Conservation (phyloP, 1,139 yeast genomes). For the Blastobotrys ciferrii region DNA sequence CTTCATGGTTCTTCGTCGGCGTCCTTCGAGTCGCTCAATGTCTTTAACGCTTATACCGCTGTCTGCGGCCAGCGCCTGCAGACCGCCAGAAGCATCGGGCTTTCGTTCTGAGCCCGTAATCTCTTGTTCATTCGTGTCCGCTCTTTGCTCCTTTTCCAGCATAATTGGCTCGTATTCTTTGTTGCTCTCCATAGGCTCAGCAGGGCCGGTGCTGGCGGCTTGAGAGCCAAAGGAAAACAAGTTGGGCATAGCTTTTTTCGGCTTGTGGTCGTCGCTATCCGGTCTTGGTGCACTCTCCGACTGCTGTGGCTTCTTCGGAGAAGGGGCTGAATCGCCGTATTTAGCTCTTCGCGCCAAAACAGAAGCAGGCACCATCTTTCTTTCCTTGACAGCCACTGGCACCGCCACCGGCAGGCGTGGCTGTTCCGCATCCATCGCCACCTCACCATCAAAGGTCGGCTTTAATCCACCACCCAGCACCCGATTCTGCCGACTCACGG, state of each 20-base stretch:
- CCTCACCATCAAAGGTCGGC: constrained; percentile 29
- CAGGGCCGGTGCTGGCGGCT: constrained; percentile 9
- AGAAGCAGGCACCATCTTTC: constrained; percentile 28
- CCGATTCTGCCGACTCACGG: constrained; percentile 20
- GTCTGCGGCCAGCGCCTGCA: background rate
- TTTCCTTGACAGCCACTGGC: constrained; percentile 9
- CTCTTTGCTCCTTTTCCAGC: constrained; percentile 12
- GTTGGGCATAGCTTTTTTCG: constrained; percentile 10
- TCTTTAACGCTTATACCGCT: constrained; percentile 8
- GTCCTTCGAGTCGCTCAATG: constrained; percentile 12
- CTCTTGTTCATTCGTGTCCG: background rate
- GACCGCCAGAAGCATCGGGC: background rate
- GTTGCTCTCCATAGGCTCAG: constrained; percentile 13
- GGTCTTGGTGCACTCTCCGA: background rate
- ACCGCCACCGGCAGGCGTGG: background rate
- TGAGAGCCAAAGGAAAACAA: constrained; percentile 19
- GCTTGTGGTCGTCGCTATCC: constrained; percentile 1
- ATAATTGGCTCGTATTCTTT: constrained; percentile 19
- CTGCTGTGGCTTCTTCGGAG: background rate
- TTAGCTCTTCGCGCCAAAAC: constrained; percentile 32
- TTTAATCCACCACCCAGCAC: constrained; percentile 30
- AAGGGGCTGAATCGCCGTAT: too few relatives aligned
- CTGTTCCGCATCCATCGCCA: constrained; percentile 10
- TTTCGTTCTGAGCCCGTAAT: background rate
- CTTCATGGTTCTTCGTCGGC: constrained; percentile 9